Conservation (phyloP, 192 early-diverging fungal genomes). For the Entomortierella parvispora region DNA sequence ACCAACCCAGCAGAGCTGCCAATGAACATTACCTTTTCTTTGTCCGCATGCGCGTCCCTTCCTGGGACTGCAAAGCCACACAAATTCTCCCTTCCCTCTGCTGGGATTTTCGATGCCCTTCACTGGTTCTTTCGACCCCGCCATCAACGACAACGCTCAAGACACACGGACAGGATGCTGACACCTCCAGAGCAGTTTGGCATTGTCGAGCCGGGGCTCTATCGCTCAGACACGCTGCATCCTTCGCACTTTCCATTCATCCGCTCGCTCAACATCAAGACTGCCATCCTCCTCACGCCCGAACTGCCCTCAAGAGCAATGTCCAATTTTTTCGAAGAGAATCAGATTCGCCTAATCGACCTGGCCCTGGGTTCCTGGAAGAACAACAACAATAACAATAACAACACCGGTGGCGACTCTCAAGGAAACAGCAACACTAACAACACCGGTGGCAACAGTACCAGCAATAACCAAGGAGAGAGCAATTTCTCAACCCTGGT, state of each 20-base stretch:
- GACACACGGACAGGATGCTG: constrained; percentile 30
- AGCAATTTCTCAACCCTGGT: not conserved
- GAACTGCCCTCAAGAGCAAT: constrained; percentile 83
- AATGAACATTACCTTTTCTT: too few species aligned
- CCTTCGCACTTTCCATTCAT: constrained; percentile 83
- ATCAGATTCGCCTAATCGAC: constrained; percentile 68
- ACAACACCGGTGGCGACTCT: not conserved
- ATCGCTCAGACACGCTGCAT: constrained; percentile 83
- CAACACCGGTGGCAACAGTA: constrained; percentile 1
- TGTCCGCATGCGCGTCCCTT: too few species aligned
- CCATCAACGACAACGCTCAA: not conserved
- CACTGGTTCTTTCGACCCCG: not conserved
- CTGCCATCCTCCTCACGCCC: constrained; percentile 83
- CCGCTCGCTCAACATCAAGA: constrained; percentile 78
- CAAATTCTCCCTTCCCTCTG: not conserved
- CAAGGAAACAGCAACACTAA: not conserved
- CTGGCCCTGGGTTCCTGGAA: constrained; percentile 37
- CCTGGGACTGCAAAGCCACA: not conserved
- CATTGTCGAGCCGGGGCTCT: constrained; percentile 88
- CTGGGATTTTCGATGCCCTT: not conserved
- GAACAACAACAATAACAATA: constrained; percentile 19
- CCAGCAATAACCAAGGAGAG: not conserved
- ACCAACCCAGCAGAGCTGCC: too few species aligned
- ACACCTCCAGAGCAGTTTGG: constrained; percentile 88
- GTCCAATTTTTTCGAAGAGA: constrained; percentile 80